A percentile compares a stretch with the other conserved stretches of the same genome.
Evolutionary conservation across 2,329 filamentous ascomycete genomes (phyloP).

Genomic region (Acarospora socialis): DNA sequence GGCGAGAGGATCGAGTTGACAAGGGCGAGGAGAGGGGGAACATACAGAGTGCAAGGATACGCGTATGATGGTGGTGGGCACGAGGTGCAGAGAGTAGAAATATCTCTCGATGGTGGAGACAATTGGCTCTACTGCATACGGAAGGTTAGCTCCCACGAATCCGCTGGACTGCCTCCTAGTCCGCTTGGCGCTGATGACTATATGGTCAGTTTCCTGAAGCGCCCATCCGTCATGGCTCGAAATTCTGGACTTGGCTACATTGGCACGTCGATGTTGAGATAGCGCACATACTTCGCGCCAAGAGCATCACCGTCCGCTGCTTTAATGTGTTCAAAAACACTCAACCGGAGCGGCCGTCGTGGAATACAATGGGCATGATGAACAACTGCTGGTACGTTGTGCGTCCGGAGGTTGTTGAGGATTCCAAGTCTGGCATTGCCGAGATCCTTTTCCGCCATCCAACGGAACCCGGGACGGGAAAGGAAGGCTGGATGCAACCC

Average conservation of each 20-base stretch:
- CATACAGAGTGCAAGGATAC: constrained; percentile 32
- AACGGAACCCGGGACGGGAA: constrained; percentile 28
- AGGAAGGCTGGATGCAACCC: constrained; percentile 38
- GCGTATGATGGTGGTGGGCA: constrained; percentile 38
- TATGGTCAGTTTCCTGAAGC: constrained; percentile 29
- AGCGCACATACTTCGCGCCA: constrained; percentile 28
- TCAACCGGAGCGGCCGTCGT: constrained; percentile 31
- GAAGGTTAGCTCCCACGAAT: constrained; percentile 18
- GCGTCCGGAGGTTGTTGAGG: constrained; percentile 25
- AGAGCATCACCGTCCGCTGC: constrained; percentile 32
- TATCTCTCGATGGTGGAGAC: constrained; percentile 33
- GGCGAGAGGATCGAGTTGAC: constrained; percentile 29
- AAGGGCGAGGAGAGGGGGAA: constrained; percentile 25
- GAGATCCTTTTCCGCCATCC: constrained; percentile 34
- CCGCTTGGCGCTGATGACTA: too few species aligned
- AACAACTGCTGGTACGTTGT: constrained; percentile 39
- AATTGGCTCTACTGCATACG: constrained; percentile 37
- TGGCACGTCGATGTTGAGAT: constrained; percentile 38
- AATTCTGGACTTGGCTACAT: constrained; percentile 41
- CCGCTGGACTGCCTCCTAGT: too few species aligned
- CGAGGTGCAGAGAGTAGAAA: constrained; percentile 35
- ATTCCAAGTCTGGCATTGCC: constrained; percentile 19
- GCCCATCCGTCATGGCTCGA: constrained; percentile 37
- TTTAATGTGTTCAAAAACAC: constrained; percentile 39
- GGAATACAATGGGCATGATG: constrained; percentile 42